Conservation (phyloP, 345 rosid species). For the Combretum micranthum region DNA sequence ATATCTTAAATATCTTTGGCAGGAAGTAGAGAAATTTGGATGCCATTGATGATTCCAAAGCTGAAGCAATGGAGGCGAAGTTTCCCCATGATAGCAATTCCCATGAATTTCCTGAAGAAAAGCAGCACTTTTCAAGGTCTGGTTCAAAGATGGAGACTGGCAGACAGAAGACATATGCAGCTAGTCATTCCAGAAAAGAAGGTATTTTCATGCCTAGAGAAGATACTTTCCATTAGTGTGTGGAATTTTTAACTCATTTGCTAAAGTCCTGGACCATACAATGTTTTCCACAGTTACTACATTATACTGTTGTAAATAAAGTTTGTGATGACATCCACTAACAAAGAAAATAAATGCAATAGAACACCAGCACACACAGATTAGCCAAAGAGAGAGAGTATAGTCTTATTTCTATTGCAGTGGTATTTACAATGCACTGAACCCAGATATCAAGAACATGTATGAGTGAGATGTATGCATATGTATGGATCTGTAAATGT, state of each 20-base stretch:
- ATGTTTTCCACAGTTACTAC: too few species aligned
- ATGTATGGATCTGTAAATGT: too few species aligned
- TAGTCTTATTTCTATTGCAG: too few species aligned
- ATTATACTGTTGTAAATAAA: too few species aligned
- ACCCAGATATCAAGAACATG: too few species aligned
- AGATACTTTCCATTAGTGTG: background rate
- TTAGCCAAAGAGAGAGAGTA: too few species aligned
- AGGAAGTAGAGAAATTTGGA: constrained; percentile 55
- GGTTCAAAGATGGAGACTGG: constrained; percentile 19
- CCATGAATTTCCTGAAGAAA: constrained; percentile 26
- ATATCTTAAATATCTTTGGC: constrained; percentile 21
- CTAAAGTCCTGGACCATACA: too few species aligned
- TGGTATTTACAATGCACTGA: too few species aligned
- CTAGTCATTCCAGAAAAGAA: constrained; percentile 43
- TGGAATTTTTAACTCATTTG: background rate
- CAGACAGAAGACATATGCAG: constrained; percentile 24
- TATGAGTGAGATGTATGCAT: too few species aligned
- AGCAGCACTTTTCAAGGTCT: constrained; percentile 18
- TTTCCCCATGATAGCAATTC: constrained; percentile 14
- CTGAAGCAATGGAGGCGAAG: constrained; percentile 25
- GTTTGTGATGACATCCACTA: too few species aligned
- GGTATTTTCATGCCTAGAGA: constrained; percentile 20
- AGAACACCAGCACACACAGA: too few species aligned
- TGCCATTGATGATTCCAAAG: constrained; percentile 40
- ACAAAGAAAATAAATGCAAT: too few species aligned